Percentiles rank a stretch among this genome's conserved stretches.
Evolutionary conservation across 768 basidiomycete genomes (phyloP).

Genomic region (Boletus rex-veris): DNA sequence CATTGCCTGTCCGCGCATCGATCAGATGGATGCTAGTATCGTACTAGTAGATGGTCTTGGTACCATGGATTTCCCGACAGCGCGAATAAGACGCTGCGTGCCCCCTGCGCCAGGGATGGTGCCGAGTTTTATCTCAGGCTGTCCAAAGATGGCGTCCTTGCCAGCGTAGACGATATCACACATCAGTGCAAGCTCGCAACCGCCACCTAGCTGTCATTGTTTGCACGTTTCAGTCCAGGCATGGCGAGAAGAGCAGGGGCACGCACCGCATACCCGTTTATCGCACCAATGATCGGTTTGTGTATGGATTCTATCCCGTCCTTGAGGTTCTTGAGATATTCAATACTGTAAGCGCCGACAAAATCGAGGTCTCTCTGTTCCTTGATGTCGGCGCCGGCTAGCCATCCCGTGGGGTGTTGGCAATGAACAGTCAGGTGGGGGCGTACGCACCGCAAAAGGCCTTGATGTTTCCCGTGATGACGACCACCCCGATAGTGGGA

Average conservation of each 20-base stretch:
- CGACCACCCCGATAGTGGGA: constrained; percentile 70
- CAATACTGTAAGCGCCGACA: constrained; percentile 41
- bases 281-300: constrained; percentile 92
- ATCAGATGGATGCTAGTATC: background rate
- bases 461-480: constrained; percentile 86
- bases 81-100: constrained; percentile 81
- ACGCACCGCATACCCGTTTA: constrained; percentile 82
- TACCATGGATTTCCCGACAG: constrained; percentile 75
- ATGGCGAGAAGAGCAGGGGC: background rate
- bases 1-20: constrained; percentile 39
- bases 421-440: background rate
- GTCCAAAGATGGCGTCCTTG: constrained; percentile 84
- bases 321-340: constrained; percentile 45
- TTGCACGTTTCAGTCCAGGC: constrained; percentile 23
- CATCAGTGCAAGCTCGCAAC: constrained; percentile 95
- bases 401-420: background rate
- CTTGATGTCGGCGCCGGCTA: constrained; percentile 94
- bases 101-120: constrained; percentile 94
- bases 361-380: constrained; percentile 90
- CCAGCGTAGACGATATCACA: constrained; percentile 92
- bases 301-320: constrained; percentile 49
- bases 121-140: constrained; percentile 94
- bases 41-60: background rate
- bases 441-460: constrained; percentile 51
- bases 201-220: constrained; percentile 76